phyloP scores from a whole-genome alignment of 805 yeast species.

The Grigorovia transvaalensis region DNA sequence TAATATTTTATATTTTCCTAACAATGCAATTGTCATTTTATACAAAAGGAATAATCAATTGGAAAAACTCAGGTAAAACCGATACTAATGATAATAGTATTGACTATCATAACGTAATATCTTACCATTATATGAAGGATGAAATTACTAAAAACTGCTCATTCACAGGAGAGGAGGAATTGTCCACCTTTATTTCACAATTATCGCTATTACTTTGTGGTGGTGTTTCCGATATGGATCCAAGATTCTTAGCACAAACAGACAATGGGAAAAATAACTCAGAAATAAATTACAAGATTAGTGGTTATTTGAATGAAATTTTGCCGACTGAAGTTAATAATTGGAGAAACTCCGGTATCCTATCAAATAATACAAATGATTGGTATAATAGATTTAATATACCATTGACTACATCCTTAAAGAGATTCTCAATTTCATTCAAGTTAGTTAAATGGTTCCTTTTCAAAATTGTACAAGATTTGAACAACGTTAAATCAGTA shows the following conservation, averaged over 20 bases:
- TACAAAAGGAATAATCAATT: too few relatives aligned
- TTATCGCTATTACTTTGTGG: slow-evolving; percentile 17
- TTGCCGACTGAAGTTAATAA: not conserved
- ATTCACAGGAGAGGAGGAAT: slow-evolving; percentile 25
- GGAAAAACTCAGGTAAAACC: too few relatives aligned
- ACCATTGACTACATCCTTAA: not conserved
- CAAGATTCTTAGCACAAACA: not conserved
- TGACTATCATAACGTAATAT: not conserved
- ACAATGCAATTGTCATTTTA: not conserved
- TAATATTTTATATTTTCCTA: not conserved
- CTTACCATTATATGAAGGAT: not conserved
- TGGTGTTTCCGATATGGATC: slow-evolving; percentile 9
- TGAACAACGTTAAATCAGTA: not conserved
- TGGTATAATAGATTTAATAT: not conserved
- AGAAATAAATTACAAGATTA: not conserved
- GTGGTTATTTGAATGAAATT: slow-evolving; percentile 1
- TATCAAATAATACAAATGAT: not conserved
- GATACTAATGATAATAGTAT: not conserved
- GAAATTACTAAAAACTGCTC: slow-evolving; percentile 1
- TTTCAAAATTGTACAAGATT: not conserved
- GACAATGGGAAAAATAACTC: not conserved
- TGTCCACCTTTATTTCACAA: slow-evolving; percentile 14
- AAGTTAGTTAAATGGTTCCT: not conserved
- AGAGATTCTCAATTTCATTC: not conserved
- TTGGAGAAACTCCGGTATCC: not conserved